Evolutionary conservation across 1,284 basidiomycete genomes (phyloP), one percentile per base, ranked within the genome.

Genomic region (Pseudozyma hubeiensis): DNA sequence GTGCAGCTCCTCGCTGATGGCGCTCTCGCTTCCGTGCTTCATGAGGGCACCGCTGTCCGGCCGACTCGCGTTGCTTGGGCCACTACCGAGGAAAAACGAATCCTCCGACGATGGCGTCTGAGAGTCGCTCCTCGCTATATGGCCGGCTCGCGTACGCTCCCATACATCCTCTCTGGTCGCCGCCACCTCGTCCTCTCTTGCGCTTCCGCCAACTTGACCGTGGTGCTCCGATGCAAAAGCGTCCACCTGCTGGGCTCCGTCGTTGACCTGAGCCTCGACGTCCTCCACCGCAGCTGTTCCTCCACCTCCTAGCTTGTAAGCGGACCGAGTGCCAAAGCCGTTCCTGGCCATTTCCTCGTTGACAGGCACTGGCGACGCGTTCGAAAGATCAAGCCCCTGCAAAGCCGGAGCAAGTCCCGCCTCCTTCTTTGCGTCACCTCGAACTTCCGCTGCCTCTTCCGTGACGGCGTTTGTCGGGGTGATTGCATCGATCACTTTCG

Each of bases 21-120:
- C 64, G 46, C 70, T 73, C 40, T 73, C 70, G 57, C 64, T 73
- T 9, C 70, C 70, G 44, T 73, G 64, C 54, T 67, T 73, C 59
- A 67, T 67, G 0, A 73, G 57, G 17, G 60, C 61, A 3, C 60
- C 64, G 37, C 70, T 73, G 1, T 54, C 70, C 7, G 71, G 71
- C 17, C 63, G 57, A 35, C 58, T 55, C 3, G 41, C 53, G 31
- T 35, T 54, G 55, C 65, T 69, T n/a, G 55, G 53, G 5, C 65
- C 67, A 51, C 63, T 73, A n/a, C 58, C 55, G 9, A 64, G 45
- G 50, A 66, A 64, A 45, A 61, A 59, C 17, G 67, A 67, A 16
- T 70, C 72, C 41, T 75, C 72, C 16, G 60, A 70, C 14, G 66
- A 70, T 1, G 67, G 72, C 30, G 72, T 75, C 43, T 62, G 63